Percentiles rank a stretch among this genome's conserved stretches.
Conservation (phyloP, 345 rosid species). For the Hibiscus syriacus region DNA sequence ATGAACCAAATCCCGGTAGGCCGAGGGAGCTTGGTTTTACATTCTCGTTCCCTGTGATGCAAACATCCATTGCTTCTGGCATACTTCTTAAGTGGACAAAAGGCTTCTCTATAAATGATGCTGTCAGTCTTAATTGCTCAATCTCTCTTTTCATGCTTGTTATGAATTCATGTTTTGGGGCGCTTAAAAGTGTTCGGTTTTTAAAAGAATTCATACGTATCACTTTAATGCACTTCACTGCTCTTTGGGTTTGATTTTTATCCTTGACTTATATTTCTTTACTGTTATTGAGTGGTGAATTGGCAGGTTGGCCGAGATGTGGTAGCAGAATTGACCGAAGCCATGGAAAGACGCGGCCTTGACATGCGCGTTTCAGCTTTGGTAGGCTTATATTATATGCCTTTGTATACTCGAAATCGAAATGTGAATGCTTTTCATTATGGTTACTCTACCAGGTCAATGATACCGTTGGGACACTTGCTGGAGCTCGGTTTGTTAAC, state of each 20-base stretch:
- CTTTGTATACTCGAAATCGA: neutral
- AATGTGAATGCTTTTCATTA: neutral
- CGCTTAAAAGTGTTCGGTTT: neutral
- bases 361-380: slow-evolving; percentile 88
- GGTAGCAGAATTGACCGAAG: slow-evolving; percentile 73
- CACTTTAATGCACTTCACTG: neutral
- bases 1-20: slow-evolving; percentile 49
- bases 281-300: neutral
- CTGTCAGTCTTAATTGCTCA: slow-evolving; percentile 33
- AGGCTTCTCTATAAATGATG: slow-evolving; percentile 79
- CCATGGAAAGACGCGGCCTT: slow-evolving; percentile 70
- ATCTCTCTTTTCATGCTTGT: slow-evolving; percentile 2
- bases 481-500: slow-evolving; percentile 75
- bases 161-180: neutral
- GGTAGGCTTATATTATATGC: slow-evolving; percentile 36
- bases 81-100: slow-evolving; percentile 90
- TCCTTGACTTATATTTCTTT: no score
- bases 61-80: slow-evolving; percentile 75
- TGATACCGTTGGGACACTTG: slow-evolving; percentile 95
- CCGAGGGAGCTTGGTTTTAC: slow-evolving; percentile 96
- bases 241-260: neutral
- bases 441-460: slow-evolving; percentile 47
- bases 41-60: slow-evolving; percentile 94
- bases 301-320: slow-evolving; percentile 82
- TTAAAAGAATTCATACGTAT: neutral